phyloP scores from a whole-genome alignment of 148 eudicot species.

The Cornus suecica region DNA sequence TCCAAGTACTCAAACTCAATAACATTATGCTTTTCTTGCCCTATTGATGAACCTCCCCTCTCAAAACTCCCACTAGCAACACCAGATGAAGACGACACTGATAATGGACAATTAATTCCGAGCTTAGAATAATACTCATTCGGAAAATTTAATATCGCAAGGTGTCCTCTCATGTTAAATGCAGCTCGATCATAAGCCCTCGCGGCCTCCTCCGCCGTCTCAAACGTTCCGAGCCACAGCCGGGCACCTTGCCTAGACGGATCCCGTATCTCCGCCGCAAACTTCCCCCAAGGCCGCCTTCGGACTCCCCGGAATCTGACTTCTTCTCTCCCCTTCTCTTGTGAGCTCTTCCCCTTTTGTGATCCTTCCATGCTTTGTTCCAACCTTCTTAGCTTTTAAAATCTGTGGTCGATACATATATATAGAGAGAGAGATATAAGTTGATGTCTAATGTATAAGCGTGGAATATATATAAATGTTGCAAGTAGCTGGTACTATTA shows the following conservation, averaged over 20 bases:
- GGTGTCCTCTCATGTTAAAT: constrained; percentile 49
- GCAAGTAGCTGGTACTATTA: neutral
- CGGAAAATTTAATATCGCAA: constrained; percentile 54
- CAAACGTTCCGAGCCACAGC: constrained; percentile 56
- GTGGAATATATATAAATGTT: too few relatives aligned
- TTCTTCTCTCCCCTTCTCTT: constrained; percentile 23
- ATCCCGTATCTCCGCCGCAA: constrained; percentile 59
- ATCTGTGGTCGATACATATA: neutral
- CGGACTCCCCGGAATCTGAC: constrained; percentile 29
- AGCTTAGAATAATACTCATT: constrained; percentile 42
- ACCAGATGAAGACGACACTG: neutral
- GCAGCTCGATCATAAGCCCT: constrained; percentile 60
- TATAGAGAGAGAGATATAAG: too few relatives aligned
- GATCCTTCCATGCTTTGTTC: constrained; percentile 30
- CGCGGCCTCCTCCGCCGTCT: constrained; percentile 43
- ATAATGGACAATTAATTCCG: constrained; percentile 3
- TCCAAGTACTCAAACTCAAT: constrained; percentile 63
- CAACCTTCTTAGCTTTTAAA: neutral
- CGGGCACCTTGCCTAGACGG: constrained; percentile 46
- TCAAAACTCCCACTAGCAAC: neutral
- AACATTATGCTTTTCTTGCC: constrained; percentile 28
- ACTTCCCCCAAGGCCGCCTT: constrained; percentile 34
- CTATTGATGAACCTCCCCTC: constrained; percentile 15
- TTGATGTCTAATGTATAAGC: too few relatives aligned
- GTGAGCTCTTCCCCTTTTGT: constrained; percentile 18